These are phyloP conservation scores for Trifolium fragiferum DNA, from an alignment of 306 rosid species.

Conservation along the genomic window DNA sequence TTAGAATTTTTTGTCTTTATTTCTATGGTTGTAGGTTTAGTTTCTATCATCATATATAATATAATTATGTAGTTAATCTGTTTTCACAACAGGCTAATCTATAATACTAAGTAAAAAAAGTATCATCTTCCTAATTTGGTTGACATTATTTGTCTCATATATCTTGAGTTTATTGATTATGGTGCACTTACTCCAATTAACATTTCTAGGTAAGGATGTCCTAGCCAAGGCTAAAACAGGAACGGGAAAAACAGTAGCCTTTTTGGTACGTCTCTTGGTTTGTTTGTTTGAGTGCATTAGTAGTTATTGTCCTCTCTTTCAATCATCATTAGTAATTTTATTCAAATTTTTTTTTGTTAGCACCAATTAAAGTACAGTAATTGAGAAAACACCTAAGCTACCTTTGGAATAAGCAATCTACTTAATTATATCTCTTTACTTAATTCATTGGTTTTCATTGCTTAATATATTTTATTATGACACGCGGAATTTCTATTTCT, in stretches of 20 bases:
- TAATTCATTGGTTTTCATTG: slow-evolving; percentile 3
- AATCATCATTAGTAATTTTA: slow-evolving; percentile 2
- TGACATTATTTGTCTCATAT: slow-evolving; percentile 24
- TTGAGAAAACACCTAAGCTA: neutral
- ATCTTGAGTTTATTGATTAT: slow-evolving; percentile 33
- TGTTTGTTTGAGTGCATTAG: slow-evolving; percentile 20
- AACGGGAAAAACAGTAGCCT: slow-evolving; percentile 98
- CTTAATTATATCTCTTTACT: slow-evolving; percentile 19
- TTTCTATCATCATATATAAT: slow-evolving; percentile 15
- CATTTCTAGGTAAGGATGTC: slow-evolving; percentile 87
- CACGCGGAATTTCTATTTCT: slow-evolving; percentile 11
- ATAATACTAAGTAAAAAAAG: slow-evolving; percentile 17
- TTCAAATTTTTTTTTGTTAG: slow-evolving; percentile 8
- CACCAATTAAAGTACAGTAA: neutral
- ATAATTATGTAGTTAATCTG: slow-evolving; percentile 1
- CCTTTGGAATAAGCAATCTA: slow-evolving; percentile 4
- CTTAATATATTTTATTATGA: slow-evolving; percentile 19
- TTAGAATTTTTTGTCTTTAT: neutral
- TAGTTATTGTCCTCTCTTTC: slow-evolving; percentile 33
- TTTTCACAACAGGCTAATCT: slow-evolving; percentile 20
- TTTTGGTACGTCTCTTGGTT: slow-evolving; percentile 74
- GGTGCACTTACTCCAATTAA: slow-evolving; percentile 36
- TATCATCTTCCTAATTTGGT: slow-evolving; percentile 7
- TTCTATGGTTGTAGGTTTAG: neutral
- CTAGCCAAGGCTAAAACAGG: slow-evolving; percentile 98